Evolutionary conservation across 108 stramenopile species (phyloP).

Genomic region (Fragilariopsis cylindrus): DNA sequence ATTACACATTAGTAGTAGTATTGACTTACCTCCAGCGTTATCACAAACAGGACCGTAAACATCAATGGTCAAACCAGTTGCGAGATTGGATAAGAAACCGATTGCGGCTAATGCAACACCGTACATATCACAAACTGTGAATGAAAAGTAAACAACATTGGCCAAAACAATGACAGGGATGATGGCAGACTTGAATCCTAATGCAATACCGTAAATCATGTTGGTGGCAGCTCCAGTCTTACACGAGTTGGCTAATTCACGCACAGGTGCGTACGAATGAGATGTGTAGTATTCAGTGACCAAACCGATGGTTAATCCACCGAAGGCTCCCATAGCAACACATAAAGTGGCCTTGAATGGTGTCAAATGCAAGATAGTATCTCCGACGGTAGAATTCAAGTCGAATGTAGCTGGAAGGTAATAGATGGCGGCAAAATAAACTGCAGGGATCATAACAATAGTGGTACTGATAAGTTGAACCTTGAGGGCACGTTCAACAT

Average conservation of each 20-base stretch:
- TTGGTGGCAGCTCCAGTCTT: conserved; percentile 98
- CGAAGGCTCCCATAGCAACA: conserved; percentile 90
- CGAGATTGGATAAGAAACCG: conserved; percentile 98
- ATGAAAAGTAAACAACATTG: conserved; percentile 89
- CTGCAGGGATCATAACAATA: conserved; percentile 90
- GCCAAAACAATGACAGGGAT: conserved; percentile 96
- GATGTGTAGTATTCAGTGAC: conserved; percentile 99
- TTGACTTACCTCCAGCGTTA: conserved; percentile 93
- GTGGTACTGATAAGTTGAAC: conserved; percentile 96
- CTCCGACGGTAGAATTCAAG: conserved; percentile 64
- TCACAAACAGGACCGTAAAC: conserved; percentile 99
- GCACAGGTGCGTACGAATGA: conserved; percentile 92
- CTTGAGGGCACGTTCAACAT: conserved; percentile 92
- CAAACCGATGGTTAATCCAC: conserved; percentile 95
- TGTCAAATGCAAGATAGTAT: conserved; percentile 51
- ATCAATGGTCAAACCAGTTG: conserved; percentile 98
- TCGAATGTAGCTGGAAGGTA: conserved; percentile 86
- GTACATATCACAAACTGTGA: conserved; percentile 92
- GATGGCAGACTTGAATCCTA: conserved; percentile 98
- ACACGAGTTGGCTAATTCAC: conserved; percentile 92
- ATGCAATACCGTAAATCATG: conserved; percentile 98
- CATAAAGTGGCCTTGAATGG: conserved; percentile 71
- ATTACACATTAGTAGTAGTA: neutral
- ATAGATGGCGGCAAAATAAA: conserved; percentile 73
- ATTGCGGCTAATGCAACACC: conserved; percentile 97